Evolutionary conservation across 768 basidiomycete genomes (phyloP), one percentile per base, ranked within the genome.

Genomic region (Suillus subalutaceus): DNA sequence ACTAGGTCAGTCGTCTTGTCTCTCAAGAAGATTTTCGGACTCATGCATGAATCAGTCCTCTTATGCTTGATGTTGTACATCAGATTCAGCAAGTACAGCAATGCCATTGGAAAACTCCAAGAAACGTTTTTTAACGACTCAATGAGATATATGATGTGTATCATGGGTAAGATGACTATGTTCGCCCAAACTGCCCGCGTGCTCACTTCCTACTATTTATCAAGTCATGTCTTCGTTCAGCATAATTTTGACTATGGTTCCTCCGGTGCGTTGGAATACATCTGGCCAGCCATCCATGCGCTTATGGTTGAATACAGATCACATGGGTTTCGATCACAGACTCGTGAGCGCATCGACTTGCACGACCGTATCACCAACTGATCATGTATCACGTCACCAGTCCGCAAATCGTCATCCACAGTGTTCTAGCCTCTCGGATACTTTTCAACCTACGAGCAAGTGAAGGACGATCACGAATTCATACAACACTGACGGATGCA

Each of bases 371-470:
- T 23, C 23, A 12, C 2, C 37, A 62, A 62, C 35, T 46, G 6
- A n/a, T 30, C 13, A n/a, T 30, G 9, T 37, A 7, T 37, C 35
- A 37, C 26, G 26, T 26, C 26, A 37, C 37, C 12, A 60, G 64
- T 30, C 58, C 41, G 5, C 64, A 65, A 6, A 37, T 65, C 16
- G 26, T 56, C 18, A 53, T 63, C 9, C 37, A 26, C 50, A 63
- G 50, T 52, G 63, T 56, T 32, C 32, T 56, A 15, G 63, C 63
- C n/a, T 63, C 63, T 8, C 63, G 52, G 16, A 63, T 53, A 13
- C 41, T 63, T 38, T 44, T 64, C 40, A 64, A 64, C 63, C 18
- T 64, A 40, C 63, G 40, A 32, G 50, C 38, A 58, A 55, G 53
- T 35, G 56, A 57, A 37, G n/a, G 20, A 37, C 20, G 32, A 20